Evolutionary conservation across 2,329 filamentous ascomycete species (phyloP).

Genomic region (Colletotrichum horii): DNA sequence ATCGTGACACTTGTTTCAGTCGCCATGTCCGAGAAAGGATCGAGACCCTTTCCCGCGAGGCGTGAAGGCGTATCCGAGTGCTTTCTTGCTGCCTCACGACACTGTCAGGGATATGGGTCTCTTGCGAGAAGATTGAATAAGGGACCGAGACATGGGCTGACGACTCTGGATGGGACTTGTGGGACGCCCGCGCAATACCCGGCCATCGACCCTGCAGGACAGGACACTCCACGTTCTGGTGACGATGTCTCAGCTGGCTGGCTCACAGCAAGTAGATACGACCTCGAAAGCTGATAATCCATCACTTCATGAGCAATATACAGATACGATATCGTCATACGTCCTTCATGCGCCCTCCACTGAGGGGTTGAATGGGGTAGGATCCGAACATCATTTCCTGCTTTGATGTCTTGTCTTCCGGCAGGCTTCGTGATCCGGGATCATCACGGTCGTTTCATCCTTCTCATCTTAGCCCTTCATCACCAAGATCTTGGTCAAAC

Average conservation of each 20-base stretch:
- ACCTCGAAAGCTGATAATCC: background rate
- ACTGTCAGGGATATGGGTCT: background rate
- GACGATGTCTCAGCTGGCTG: slow-evolving; percentile 1
- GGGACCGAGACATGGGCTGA: background rate
- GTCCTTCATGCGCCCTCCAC: background rate
- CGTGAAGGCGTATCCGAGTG: background rate
- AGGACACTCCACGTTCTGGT: background rate
- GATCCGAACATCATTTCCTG: background rate
- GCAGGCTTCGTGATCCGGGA: background rate
- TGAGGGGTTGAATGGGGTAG: background rate
- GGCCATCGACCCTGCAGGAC: background rate
- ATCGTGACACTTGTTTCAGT: slow-evolving; percentile 4
- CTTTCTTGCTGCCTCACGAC: background rate
- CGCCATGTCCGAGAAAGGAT: background rate
- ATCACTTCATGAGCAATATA: background rate
- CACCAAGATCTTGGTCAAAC: background rate
- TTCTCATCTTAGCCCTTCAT: background rate
- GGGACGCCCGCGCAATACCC: background rate
- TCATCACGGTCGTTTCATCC: background rate
- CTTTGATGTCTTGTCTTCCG: background rate
- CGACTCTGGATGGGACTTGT: background rate
- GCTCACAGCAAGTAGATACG: background rate
- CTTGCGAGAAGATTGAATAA: background rate
- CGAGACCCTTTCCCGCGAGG: background rate
- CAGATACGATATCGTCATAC: background rate